Evolutionary conservation across 2,329 filamentous ascomycete genomes (phyloP), one percentile per base, ranked within the genome.

Genomic region (Colletotrichum cordylinicola): DNA sequence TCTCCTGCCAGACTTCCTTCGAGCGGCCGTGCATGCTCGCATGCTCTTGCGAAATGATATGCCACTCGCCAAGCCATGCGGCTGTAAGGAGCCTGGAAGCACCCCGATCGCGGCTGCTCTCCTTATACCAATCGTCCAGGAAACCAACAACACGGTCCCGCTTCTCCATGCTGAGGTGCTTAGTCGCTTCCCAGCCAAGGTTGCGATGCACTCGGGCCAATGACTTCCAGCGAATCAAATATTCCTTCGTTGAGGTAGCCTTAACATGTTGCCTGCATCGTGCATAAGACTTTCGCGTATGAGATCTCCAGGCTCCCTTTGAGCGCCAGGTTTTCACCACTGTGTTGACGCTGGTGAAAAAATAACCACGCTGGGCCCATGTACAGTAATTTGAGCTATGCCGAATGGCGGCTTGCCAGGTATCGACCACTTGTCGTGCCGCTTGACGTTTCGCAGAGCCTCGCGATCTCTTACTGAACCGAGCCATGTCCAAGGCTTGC

Each of bases 21-120:
- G 52, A 66, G 35, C 60, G 72, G 18, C 31, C 37, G 13, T 72
- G 62, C 29, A 52, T 27, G 31, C 16, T 69, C 4, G n/a, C 56
- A 29, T 58, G 61, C 10, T 68, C 60, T 35, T 75, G 52, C 4
- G 69, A 71, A 27, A 76, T 67, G 21, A 39, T 65, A 12, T 60
- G 62, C 79, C 79, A 80, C 52, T 79, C 73, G 16, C 65, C 48
- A 15, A 78, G 18, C 74, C 74, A 77, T 7, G 77, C 56, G 18
- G 65, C 67, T 10, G 69, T 61, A 58, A 79, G 35, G 21, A 75
- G 61, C 9, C n/a, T 77, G 35, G 58, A 13, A 15, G 24, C 65
- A 8, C 68, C 55, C 52, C 64, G 37, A 24, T 71, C 43, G 18
- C 43, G 62, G 27, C 15, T 65, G 48, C 71, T 77, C 18, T 77